Evolutionary conservation across 345 rosid species (phyloP).

Genomic region (Eucalyptus shirleyi): DNA sequence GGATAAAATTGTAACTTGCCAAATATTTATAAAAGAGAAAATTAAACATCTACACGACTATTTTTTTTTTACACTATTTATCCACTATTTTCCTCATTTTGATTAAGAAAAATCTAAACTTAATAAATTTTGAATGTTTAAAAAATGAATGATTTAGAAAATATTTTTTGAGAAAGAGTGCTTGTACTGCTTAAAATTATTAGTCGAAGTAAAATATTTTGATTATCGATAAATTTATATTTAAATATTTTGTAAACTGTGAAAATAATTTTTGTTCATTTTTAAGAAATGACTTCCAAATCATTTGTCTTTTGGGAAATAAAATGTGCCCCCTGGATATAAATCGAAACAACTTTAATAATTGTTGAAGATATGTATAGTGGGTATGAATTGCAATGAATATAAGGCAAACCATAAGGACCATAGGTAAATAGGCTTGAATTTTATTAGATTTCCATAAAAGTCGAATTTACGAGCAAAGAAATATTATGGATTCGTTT

Average conservation of each 20-base stretch:
- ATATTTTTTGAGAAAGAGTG: not conserved
- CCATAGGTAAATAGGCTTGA: not conserved
- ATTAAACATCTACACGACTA: not conserved
- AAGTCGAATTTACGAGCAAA: not conserved
- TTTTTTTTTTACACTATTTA: not conserved
- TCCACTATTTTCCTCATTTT: not conserved
- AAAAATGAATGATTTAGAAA: not conserved
- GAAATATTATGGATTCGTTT: not conserved
- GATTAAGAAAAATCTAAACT: not conserved
- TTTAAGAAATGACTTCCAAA: not conserved
- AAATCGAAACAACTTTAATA: not conserved
- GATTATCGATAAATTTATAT: not conserved
- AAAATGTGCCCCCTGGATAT: accelerated
- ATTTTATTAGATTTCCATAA: not conserved
- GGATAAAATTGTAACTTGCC: not conserved
- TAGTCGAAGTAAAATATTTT: not conserved
- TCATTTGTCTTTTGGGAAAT: not conserved
- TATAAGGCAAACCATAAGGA: not conserved
- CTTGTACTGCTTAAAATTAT: not conserved
- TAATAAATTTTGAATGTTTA: accelerated
- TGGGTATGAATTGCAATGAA: not conserved
- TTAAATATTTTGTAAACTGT: accelerated
- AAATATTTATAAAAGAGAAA: not conserved
- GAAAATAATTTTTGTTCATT: not conserved
- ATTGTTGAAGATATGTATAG: not conserved